Evolutionary conservation across 2,329 filamentous ascomycete genomes (phyloP).

Genomic region (Colletotrichum tanaceti): DNA sequence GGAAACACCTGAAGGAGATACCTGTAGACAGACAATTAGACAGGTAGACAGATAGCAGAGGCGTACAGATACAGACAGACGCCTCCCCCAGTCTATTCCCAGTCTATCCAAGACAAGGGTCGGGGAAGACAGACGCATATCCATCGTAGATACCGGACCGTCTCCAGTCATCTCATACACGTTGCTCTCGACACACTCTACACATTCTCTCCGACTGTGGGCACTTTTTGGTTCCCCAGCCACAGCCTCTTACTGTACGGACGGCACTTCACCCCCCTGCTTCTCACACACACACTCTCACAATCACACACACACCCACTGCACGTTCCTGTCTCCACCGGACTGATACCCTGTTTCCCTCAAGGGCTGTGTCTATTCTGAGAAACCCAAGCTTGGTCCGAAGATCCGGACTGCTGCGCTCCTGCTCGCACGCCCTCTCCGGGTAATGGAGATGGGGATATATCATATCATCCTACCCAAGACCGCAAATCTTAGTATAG

Average conservation of each 20-base stretch:
- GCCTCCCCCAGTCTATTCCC: too few relatives aligned
- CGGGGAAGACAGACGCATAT: slow-evolving; percentile 9
- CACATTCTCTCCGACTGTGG: background rate
- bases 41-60: slow-evolving; percentile 11
- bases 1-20: slow-evolving; percentile 18
- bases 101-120: slow-evolving; percentile 37
- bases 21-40: background rate
- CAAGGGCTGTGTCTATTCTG: slow-evolving; percentile 36
- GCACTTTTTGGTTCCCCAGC: slow-evolving; percentile 20
- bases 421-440: slow-evolving; percentile 4
- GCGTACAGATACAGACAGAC: too few relatives aligned
- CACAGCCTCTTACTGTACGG: too few relatives aligned
- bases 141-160: too few relatives aligned
- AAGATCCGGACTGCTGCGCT: slow-evolving; percentile 15
- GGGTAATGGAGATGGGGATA: slow-evolving; percentile 19
- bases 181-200: slow-evolving; percentile 11
- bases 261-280: background rate
- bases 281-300: slow-evolving; percentile 16
- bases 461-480: slow-evolving; percentile 39
- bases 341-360: slow-evolving; percentile 36
- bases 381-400: slow-evolving; percentile 36
- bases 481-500: slow-evolving; percentile 27
- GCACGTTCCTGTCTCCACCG: slow-evolving; percentile 32
- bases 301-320: background rate
- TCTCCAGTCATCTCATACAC: slow-evolving; percentile 35